phyloP scores from a whole-genome alignment of 73 alveolate genomes.

The Paraurostyla sp. region DNA sequence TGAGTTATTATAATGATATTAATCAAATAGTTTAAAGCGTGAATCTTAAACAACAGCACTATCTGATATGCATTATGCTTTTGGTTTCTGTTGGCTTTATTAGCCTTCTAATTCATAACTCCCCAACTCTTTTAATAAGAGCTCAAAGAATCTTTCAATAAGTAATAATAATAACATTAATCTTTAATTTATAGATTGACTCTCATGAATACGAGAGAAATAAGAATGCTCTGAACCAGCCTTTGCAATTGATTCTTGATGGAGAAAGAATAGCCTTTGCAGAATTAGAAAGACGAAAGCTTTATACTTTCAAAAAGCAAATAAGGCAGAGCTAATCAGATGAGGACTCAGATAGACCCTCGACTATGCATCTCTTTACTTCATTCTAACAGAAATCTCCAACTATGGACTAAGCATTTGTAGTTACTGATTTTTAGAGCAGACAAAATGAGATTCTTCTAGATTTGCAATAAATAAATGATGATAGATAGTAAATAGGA shows the following conservation, averaged over 20 bases:
- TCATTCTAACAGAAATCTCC: conserved; percentile 3
- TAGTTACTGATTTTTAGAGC: neutral
- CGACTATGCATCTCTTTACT: neutral
- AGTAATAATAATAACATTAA: neutral
- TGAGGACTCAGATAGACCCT: neutral
- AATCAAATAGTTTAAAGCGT: too few species aligned
- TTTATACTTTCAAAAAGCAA: neutral
- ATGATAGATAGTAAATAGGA: neutral
- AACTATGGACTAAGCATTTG: neutral
- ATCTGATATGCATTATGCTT: neutral
- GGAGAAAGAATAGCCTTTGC: conserved; percentile 12
- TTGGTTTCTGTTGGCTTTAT: neutral
- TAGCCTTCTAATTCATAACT: neutral
- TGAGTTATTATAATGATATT: too few species aligned
- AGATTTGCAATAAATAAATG: too few species aligned
- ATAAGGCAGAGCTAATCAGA: neutral
- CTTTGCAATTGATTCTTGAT: neutral
- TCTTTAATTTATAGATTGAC: neutral
- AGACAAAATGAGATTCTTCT: neutral
- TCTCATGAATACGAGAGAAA: neutral
- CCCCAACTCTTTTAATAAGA: neutral
- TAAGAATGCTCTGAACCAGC: neutral
- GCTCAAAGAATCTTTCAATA: neutral
- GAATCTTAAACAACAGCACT: too few species aligned
- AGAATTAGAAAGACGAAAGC: conserved; percentile 18